phyloP scores from a whole-genome alignment of 495 filamentous ascomycete genomes.

The Trichoderma erinaceum region DNA sequence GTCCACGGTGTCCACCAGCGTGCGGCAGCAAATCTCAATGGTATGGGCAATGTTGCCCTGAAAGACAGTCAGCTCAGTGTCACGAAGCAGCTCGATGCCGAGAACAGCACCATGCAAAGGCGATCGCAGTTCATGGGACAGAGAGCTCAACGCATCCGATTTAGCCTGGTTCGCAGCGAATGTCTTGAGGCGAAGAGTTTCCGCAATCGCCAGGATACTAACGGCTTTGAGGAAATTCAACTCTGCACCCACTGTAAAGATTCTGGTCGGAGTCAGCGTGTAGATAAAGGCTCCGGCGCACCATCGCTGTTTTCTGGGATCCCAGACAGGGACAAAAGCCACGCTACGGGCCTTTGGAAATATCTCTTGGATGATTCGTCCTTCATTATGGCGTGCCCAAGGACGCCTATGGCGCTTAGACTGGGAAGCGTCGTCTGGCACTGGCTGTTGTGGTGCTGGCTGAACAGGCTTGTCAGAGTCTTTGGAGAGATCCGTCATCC shows the following conservation, averaged over 20 bases:
- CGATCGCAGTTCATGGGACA: slow-evolving; percentile 72
- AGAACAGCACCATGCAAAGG: slow-evolving; percentile 73
- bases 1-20: slow-evolving; percentile 72
- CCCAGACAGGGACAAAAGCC: slow-evolving; percentile 61
- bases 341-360: slow-evolving; percentile 50
- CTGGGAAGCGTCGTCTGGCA: not conserved
- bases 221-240: slow-evolving; percentile 46
- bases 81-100: slow-evolving; percentile 62
- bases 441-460: not conserved
- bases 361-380: slow-evolving; percentile 20
- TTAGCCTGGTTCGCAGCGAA: slow-evolving; percentile 46
- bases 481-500: slow-evolving; percentile 7
- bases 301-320: slow-evolving; percentile 62
- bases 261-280: slow-evolving; percentile 41
- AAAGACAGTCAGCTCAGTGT: slow-evolving; percentile 43
- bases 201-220: slow-evolving; percentile 54
- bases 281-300: slow-evolving; percentile 63
- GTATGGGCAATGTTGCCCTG: slow-evolving; percentile 65
- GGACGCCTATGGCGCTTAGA: slow-evolving; percentile 5
- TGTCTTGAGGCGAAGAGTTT: slow-evolving; percentile 48
- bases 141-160: slow-evolving; percentile 62
- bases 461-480: slow-evolving; percentile 15
- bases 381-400: slow-evolving; percentile 20
- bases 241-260: slow-evolving; percentile 40
- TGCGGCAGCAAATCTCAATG: slow-evolving; percentile 67